Evolutionary conservation across 2,329 filamentous ascomycete genomes (phyloP).

Genomic region (Colletotrichum phormii): DNA sequence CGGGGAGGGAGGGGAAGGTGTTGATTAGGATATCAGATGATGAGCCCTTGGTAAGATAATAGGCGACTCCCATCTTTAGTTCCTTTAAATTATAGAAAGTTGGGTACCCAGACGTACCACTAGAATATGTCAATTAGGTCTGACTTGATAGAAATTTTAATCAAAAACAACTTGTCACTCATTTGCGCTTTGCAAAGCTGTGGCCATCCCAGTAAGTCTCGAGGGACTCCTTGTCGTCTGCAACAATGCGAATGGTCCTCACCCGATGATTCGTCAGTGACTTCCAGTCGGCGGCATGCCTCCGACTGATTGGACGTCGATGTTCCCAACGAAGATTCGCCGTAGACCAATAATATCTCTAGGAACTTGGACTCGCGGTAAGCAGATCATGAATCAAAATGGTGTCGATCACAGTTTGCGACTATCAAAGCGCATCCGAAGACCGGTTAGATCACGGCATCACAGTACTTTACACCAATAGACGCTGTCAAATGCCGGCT

Average conservation of each 20-base stretch:
- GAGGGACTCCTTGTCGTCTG: not conserved
- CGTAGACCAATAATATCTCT: not conserved
- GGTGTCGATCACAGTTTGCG: not conserved
- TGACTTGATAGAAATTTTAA: too few relatives aligned
- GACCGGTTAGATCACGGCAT: not conserved
- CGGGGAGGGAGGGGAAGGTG: too few relatives aligned
- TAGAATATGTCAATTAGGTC: too few relatives aligned
- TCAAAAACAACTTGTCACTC: not conserved
- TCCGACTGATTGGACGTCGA: not conserved
- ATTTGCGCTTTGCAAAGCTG: not conserved
- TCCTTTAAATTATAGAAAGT: not conserved
- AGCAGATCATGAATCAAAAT: not conserved
- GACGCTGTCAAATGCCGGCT: not conserved
- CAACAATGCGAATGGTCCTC: not conserved
- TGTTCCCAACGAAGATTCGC: not conserved
- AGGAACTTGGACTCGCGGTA: not conserved
- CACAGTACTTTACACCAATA: not conserved
- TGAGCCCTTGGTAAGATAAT: too few relatives aligned
- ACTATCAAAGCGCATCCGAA: not conserved
- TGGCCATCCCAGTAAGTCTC: not conserved
- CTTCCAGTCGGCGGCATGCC: not conserved
- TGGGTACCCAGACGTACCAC: too few relatives aligned
- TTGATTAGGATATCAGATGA: too few relatives aligned
- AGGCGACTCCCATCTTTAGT: too few relatives aligned
- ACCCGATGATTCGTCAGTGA: not conserved